Base-by-base conservation (phyloP, 257 asterid genomes). In the Galeopsis tetrahit region DNA sequence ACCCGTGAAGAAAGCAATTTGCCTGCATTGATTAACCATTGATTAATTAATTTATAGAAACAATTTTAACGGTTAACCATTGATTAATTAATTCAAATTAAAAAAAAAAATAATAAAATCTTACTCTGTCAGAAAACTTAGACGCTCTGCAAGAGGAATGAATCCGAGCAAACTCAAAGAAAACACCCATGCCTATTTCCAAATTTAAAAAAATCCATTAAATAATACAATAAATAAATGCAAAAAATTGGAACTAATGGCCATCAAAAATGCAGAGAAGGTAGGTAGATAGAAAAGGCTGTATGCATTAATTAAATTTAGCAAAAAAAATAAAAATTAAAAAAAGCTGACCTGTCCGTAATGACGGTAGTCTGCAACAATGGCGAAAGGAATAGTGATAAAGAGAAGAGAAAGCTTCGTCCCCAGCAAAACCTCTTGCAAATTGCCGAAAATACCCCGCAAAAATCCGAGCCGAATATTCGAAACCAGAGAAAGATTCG, bases 101-200 rank as follows among this genome's bases (percentile, higher is more conserved):
- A 4, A 7, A 13, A 63, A 31, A 7, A 61, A 34, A 21, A 21
- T n/a, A 40, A 4, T 0, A 42, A n/a, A 51, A 10, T 33, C 97
- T 85, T 80, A 94, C 99, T 94, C 99, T 10, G 99, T 94, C 69
- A 94, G 76, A 58, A 86, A 94, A 69, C 97, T 91, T 73, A 94
- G 77, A 48, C 99, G 82, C 75, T 94, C 99, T 0, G 99, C 99
- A 4, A 94, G 89, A n/a, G 99, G 99, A 2, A 87, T 82, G 10
- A 94, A 90, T 34, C 97, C 99, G 7, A 94, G 70, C 72, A 92
- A 85, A 73, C 99, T 94, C 90, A 91, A 74, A n/a, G 78, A 96
- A 67, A 94, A 94, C 31, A 94, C 87, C 95, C 96, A 94, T 51
- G 96, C 81, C 99, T 94, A 87, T 71, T 59, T 13, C 48, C 31